Evolutionary conservation across 2,329 filamentous ascomycete species (phyloP).

Genomic region (Penicillium sp.): DNA sequence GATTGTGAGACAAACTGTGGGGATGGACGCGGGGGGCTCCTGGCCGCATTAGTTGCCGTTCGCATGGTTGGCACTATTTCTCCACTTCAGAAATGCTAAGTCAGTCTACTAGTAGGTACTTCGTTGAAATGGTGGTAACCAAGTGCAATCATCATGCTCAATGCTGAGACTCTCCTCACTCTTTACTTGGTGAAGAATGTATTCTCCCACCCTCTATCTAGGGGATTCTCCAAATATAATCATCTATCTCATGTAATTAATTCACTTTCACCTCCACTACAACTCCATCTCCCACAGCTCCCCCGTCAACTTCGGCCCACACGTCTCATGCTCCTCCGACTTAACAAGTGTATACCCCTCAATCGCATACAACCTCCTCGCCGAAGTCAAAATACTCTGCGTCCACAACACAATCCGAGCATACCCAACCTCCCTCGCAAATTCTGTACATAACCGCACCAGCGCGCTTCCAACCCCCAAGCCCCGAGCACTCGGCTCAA

Average conservation of each 20-base stretch:
- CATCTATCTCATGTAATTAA: no score
- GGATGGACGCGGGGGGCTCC: background rate
- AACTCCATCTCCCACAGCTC: conserved; percentile 29
- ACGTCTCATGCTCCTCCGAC: conserved; percentile 24
- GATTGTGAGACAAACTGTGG: conserved; percentile 18
- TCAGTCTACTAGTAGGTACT: conserved; percentile 29
- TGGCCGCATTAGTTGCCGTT: background rate
- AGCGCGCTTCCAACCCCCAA: conserved; percentile 26
- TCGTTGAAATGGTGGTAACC: conserved; percentile 3
- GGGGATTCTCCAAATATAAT: no score
- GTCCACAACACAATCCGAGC: conserved; percentile 29
- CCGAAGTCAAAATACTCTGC: conserved; percentile 23
- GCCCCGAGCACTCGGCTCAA: conserved; percentile 29
- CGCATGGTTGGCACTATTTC: background rate
- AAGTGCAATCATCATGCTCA: no score
- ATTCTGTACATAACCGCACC: conserved; percentile 25
- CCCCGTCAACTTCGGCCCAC: conserved; percentile 24
- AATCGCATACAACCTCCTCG: conserved; percentile 26
- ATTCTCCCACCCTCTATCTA: no score
- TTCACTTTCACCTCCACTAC: background rate
- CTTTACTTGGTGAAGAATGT: no score
- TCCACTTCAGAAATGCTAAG: conserved; percentile 4
- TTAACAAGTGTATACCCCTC: conserved; percentile 27
- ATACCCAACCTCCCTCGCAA: conserved; percentile 29
- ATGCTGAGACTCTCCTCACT: no score